Evolutionary conservation across 1,284 basidiomycete species (phyloP).

Genomic region (Marasmius sp.): DNA sequence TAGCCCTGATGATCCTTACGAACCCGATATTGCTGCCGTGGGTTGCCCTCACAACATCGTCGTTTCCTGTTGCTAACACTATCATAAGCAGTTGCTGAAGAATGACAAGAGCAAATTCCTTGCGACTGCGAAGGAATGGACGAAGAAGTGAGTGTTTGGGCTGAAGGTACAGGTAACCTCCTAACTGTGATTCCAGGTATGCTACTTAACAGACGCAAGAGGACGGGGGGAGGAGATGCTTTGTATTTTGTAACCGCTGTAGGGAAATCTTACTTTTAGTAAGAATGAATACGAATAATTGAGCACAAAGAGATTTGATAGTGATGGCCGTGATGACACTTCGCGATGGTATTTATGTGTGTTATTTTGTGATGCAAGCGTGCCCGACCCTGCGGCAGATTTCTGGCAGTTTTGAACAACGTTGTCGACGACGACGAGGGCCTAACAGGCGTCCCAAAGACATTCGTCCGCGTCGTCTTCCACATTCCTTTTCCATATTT

Average conservation of each 20-base stretch:
- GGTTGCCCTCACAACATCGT: conserved; percentile 21
- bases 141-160: conserved; percentile 62
- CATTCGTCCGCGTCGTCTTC: background rate
- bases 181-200: background rate
- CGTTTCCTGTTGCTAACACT: conserved; percentile 5
- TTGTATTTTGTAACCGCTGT: too few species aligned
- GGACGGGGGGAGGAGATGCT: too few species aligned
- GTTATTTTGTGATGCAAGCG: background rate
- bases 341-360: background rate
- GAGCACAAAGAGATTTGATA: background rate
- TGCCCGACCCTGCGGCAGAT: too few species aligned
- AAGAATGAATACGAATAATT: conserved; percentile 7
- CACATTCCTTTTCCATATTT: conserved; percentile 18
- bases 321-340: background rate
- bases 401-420: background rate
- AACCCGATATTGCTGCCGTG: conserved; percentile 79
- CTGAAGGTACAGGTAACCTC: too few species aligned
- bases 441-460: background rate
- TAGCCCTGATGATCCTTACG: conserved; percentile 88
- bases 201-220: background rate
- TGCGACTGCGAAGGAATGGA: conserved; percentile 75
- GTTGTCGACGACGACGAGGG: background rate
- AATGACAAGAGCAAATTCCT: conserved; percentile 71
- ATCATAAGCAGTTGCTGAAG: conserved; percentile 59
- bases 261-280: background rate